Percentiles rank a stretch among this genome's conserved stretches.
Conservation (phyloP, 2,329 filamentous ascomycete genomes). For the Ophiostoma sp. region DNA sequence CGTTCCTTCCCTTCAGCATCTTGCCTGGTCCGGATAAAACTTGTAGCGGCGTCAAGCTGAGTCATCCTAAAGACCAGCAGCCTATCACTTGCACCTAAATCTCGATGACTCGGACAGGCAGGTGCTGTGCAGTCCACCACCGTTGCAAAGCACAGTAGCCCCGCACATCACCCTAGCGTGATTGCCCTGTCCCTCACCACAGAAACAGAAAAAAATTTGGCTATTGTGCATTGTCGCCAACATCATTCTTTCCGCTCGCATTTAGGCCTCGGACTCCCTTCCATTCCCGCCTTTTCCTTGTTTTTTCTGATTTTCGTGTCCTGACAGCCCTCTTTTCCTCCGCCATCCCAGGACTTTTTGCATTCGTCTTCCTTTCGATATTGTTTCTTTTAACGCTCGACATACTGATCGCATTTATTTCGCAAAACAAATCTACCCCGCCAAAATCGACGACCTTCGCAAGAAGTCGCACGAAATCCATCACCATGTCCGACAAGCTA, state of each 20-base stretch:
- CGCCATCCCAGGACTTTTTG: neutral
- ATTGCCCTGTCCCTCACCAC: slow-evolving; percentile 28
- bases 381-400: neutral
- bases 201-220: slow-evolving; percentile 28
- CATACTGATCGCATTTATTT: neutral
- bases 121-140: neutral
- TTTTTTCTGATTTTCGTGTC: neutral
- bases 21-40: slow-evolving; percentile 17
- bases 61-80: neutral
- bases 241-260: slow-evolving; percentile 16
- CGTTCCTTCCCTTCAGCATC: neutral
- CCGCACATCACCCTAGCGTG: slow-evolving; percentile 30
- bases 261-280: slow-evolving; percentile 16
- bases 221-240: slow-evolving; percentile 27
- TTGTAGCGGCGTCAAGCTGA: slow-evolving; percentile 14
- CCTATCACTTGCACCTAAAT: slow-evolving; percentile 28
- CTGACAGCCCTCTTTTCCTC: neutral
- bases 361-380: neutral
- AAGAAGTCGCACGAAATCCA: neutral
- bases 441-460: slow-evolving; percentile 14
- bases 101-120: slow-evolving; percentile 22
- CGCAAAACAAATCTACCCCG: slow-evolving; percentile 22
- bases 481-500: slow-evolving; percentile 45
- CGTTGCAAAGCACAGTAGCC: slow-evolving; percentile 19
- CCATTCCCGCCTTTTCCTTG: slow-evolving; percentile 10